These are phyloP conservation scores for Pyrenula aspistea DNA, from an alignment of 495 filamentous ascomycete genomes.

Conservation along the genomic window DNA sequence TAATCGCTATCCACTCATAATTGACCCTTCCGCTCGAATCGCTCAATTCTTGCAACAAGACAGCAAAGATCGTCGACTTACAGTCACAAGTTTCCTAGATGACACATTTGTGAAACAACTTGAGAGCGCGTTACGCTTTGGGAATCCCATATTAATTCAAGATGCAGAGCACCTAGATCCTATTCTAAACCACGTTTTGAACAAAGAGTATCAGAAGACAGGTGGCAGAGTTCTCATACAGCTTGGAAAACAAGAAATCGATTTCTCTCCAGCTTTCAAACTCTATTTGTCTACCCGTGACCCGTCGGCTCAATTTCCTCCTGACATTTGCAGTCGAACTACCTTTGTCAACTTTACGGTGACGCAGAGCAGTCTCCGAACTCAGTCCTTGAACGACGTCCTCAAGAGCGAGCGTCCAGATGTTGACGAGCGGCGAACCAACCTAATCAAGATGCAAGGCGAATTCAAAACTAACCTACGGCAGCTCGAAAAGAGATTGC, in stretches of 20 bases:
- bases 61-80: conserved; percentile 84
- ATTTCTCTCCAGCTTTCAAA: conserved; percentile 95
- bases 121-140: conserved; percentile 91
- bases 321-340: conserved; percentile 93
- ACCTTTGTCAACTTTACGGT: conserved; percentile 99
- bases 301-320: conserved; percentile 92
- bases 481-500: conserved; percentile 85
- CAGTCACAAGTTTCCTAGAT: conserved; percentile 95
- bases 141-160: conserved; percentile 96
- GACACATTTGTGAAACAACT: conserved; percentile 96
- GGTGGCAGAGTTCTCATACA: conserved; percentile 96
- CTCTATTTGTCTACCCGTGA: conserved; percentile 92
- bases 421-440: conserved; percentile 91
- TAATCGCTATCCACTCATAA: conserved; percentile 96
- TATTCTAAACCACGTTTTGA: conserved; percentile 95
- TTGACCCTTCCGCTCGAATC: conserved; percentile 89
- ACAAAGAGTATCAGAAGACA: conserved; percentile 99
- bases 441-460: conserved; percentile 94
- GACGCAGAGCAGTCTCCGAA: conserved; percentile 95
- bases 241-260: conserved; percentile 96
- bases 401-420: conserved; percentile 95
- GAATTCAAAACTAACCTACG: conserved; percentile 96
- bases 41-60: conserved; percentile 92
- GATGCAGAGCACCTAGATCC: conserved; percentile 96
- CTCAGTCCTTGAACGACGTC: conserved; percentile 92